Percentiles rank a stretch among this genome's conserved stretches.
Conservation (phyloP, 441 rosid genomes). For the Monsonia emarginata region DNA sequence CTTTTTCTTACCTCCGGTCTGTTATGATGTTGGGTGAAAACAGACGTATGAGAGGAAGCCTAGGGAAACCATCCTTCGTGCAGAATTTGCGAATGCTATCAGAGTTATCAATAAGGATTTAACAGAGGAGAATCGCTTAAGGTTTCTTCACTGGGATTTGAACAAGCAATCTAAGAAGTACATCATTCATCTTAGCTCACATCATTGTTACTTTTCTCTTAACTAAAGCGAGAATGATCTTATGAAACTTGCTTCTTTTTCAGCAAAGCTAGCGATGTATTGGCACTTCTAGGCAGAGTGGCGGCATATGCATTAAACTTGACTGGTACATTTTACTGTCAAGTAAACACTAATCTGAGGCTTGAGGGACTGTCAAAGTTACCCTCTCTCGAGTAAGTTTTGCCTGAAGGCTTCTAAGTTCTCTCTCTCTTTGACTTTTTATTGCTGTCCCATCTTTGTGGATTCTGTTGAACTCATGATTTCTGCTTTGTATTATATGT, state of each 20-base stretch:
- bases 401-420: neutral
- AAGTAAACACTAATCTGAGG: slow-evolving; percentile 49
- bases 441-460: neutral
- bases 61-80: slow-evolving; percentile 80
- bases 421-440: neutral
- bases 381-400: slow-evolving; percentile 50
- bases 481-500: neutral
- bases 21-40: slow-evolving; percentile 18
- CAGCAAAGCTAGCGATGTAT: slow-evolving; percentile 76
- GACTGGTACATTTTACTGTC: slow-evolving; percentile 82
- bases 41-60: slow-evolving; percentile 90
- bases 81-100: slow-evolving; percentile 92
- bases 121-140: slow-evolving; percentile 61
- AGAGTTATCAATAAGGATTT: slow-evolving; percentile 74
- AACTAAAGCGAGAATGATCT: slow-evolving; percentile 10
- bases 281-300: slow-evolving; percentile 78
- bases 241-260: slow-evolving; percentile 17
- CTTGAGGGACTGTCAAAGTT: slow-evolving; percentile 36
- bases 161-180: slow-evolving; percentile 78
- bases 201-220: neutral
- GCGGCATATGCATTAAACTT: slow-evolving; percentile 68
- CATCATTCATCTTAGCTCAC: slow-evolving; percentile 13
- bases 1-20: neutral
- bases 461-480: neutral
- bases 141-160: slow-evolving; percentile 74